phyloP scores from a whole-genome alignment of 108 stramenopile species.

The Conticribra guillardii region DNA sequence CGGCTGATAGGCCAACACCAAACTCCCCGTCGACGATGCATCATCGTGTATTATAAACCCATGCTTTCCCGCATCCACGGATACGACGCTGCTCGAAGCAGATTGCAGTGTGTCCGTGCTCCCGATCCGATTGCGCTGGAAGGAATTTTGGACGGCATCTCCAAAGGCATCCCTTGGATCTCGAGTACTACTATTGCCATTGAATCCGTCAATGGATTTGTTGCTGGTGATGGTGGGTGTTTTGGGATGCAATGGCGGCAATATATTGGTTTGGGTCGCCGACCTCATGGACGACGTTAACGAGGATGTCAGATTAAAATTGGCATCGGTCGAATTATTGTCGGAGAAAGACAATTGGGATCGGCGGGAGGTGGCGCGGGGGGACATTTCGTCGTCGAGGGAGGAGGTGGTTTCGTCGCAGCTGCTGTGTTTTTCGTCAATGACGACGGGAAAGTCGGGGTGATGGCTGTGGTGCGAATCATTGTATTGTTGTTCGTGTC shows the following conservation, averaged over 20 bases:
- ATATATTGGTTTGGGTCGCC: too few species aligned
- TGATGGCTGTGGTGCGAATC: too few species aligned
- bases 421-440: not conserved
- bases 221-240: too few species aligned
- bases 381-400: not conserved
- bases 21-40: constrained; percentile 31
- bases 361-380: too few species aligned
- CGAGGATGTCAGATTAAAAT: too few species aligned
- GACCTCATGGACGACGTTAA: too few species aligned
- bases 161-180: not conserved
- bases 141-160: not conserved
- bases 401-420: not conserved
- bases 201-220: too few species aligned
- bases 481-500: too few species aligned
- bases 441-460: not conserved
- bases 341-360: not conserved
- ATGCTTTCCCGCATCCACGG: constrained; percentile 37
- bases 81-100: constrained; percentile 28
- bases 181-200: too few species aligned
- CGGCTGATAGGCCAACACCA: constrained; percentile 27
- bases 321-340: too few species aligned
- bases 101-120: constrained; percentile 23
- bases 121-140: constrained; percentile 6
- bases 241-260: too few species aligned
- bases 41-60: constrained; percentile 42